Percentiles rank a stretch among this genome's conserved stretches.
phyloP scores from a whole-genome alignment of 768 basidiomycete genomes.

The Hygrocybe coccinea region DNA sequence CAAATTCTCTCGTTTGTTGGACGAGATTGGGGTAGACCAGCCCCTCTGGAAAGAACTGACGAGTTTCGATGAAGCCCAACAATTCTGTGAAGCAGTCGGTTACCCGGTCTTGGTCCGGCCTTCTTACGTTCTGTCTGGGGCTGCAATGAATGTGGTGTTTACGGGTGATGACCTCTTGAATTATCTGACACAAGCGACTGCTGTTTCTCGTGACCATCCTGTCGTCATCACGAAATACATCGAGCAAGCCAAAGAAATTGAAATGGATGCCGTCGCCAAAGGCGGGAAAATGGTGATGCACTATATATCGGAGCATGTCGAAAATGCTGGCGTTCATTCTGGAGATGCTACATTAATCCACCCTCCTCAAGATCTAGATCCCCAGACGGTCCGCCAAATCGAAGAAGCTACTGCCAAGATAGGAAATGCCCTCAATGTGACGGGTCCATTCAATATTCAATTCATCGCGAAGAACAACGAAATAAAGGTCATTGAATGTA shows the following conservation, averaged over 20 bases:
- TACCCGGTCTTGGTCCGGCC: slow-evolving; percentile 96
- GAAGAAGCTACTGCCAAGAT: slow-evolving; percentile 98
- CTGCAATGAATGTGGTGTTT: slow-evolving; percentile 99
- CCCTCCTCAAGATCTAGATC: slow-evolving; percentile 96
- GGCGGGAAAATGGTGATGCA: slow-evolving; percentile 99
- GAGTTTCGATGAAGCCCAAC: slow-evolving; percentile 78
- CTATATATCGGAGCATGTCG: slow-evolving; percentile 98
- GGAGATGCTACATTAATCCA: slow-evolving; percentile 98
- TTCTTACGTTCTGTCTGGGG: slow-evolving; percentile 98
- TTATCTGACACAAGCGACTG: slow-evolving; percentile 92
- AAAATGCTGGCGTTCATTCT: slow-evolving; percentile 98
- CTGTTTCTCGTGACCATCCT: slow-evolving; percentile 92
- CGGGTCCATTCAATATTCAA: slow-evolving; percentile 98
- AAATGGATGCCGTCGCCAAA: slow-evolving; percentile 98
- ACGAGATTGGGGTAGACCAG: slow-evolving; percentile 98
- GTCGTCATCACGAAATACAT: slow-evolving; percentile 99
- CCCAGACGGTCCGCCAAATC: slow-evolving; percentile 91
- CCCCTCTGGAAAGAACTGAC: slow-evolving; percentile 96
- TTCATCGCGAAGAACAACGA: slow-evolving; percentile 99
- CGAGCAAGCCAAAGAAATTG: slow-evolving; percentile 99
- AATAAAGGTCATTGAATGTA: slow-evolving; percentile 99
- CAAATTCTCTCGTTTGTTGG: slow-evolving; percentile 97
- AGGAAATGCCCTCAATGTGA: slow-evolving; percentile 94
- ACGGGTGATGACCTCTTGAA: slow-evolving; percentile 85
- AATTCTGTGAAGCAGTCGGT: slow-evolving; percentile 89